Conservation (phyloP, 257 asterid genomes). For the Solanum bulbocastanum region DNA sequence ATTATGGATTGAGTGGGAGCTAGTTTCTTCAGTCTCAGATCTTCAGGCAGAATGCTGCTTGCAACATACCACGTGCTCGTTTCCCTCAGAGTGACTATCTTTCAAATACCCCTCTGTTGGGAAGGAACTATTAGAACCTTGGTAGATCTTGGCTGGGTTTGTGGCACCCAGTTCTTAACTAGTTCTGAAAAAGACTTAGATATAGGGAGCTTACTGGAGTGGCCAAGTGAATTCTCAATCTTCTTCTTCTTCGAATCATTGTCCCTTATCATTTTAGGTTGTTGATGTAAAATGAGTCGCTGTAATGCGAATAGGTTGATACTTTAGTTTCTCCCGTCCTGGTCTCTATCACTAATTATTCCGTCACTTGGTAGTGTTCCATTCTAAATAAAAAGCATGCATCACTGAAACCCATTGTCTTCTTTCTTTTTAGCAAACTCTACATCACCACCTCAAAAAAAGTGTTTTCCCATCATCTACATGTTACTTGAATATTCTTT, state of each 20-base stretch:
- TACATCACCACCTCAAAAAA: not conserved
- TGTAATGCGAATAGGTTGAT: not conserved
- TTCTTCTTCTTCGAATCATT: not conserved
- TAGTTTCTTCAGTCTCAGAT: not conserved
- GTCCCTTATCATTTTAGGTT: not conserved
- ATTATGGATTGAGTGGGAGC: not conserved
- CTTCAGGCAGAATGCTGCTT: not conserved
- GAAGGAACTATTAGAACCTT: not conserved
- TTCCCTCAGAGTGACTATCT: not conserved
- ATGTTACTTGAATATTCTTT: not conserved
- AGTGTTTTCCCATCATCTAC: not conserved
- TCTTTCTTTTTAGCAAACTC: not conserved
- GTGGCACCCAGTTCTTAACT: not conserved
- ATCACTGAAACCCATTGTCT: not conserved
- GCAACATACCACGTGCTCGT: not conserved
- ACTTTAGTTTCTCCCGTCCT: not conserved
- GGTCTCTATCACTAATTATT: not conserved
- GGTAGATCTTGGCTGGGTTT: not conserved
- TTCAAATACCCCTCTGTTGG: not conserved
- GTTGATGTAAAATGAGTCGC: not conserved
- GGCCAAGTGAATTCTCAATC: not conserved
- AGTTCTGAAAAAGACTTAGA: not conserved
- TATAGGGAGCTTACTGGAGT: not conserved
- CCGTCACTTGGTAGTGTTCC: not conserved
- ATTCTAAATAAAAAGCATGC: not conserved